These are phyloP conservation scores for Myriosclerotinia curreyana DNA, from an alignment of 2,329 filamentous ascomycete species.

Conservation along the genomic window DNA sequence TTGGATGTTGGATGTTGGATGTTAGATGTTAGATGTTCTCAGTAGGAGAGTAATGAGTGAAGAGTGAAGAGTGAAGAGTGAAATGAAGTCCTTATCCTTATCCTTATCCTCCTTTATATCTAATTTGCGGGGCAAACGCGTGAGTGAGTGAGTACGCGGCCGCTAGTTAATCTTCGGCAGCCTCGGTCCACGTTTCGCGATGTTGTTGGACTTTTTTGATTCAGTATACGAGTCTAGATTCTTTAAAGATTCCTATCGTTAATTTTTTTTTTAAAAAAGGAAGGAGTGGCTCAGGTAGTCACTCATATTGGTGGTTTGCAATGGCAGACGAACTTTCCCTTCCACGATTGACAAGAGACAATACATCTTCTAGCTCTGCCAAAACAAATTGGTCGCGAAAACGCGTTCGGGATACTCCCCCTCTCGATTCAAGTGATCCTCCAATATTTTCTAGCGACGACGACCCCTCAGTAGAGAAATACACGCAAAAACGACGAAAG, in stretches of 20 bases:
- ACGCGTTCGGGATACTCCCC: constrained; percentile 41
- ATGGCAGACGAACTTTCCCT: constrained; percentile 32
- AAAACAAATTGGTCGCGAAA: constrained; percentile 36
- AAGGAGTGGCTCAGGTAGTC: background rate
- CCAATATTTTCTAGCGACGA: constrained; percentile 71
- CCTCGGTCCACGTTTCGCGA: constrained; percentile 10
- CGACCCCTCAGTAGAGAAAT: constrained; percentile 64
- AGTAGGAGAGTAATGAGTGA: too few relatives aligned
- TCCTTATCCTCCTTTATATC: too few relatives aligned
- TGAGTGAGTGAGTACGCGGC: background rate
- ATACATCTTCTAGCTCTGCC: constrained; percentile 7
- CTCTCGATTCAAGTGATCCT: constrained; percentile 62
- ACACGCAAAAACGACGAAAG: constrained; percentile 57
- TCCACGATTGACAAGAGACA: constrained; percentile 22
- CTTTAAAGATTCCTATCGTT: background rate
- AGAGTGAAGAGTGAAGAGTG: too few relatives aligned
- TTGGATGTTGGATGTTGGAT: too few relatives aligned
- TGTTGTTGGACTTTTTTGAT: background rate
- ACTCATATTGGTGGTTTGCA: background rate
- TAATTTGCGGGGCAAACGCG: too few relatives aligned
- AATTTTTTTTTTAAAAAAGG: background rate
- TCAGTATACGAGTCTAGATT: background rate
- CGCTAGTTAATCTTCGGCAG: constrained; percentile 1
- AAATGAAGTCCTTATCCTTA: too few relatives aligned
- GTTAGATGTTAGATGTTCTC: too few relatives aligned